Percentiles rank a stretch among this genome's conserved stretches.
These are phyloP conservation scores for Arabidopsis suecica DNA, from an alignment of 345 rosid genomes.

Conservation along the genomic window DNA sequence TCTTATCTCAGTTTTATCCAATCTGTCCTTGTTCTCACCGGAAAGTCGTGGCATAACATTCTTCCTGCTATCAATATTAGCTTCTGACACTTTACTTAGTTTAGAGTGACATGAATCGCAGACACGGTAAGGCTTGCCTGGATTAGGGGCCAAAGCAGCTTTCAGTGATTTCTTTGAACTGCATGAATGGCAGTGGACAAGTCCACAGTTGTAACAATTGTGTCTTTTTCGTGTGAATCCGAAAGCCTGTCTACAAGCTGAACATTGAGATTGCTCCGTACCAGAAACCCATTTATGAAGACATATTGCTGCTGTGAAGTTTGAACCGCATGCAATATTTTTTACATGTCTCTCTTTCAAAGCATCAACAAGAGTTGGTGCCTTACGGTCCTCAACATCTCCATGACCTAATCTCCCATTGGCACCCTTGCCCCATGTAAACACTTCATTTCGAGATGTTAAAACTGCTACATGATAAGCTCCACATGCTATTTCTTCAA, in stretches of 20 bases:
- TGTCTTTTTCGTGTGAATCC: constrained; percentile 94
- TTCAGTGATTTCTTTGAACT: constrained; percentile 80
- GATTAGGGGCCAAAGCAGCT: constrained; percentile 91
- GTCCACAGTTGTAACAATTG: constrained; percentile 97
- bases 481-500: constrained; percentile 92
- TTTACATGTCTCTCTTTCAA: constrained; percentile 91
- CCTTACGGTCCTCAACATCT: constrained; percentile 83
- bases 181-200: constrained; percentile 96
- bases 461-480: constrained; percentile 84
- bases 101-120: constrained; percentile 88
- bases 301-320: constrained; percentile 85
- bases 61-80: constrained; percentile 61
- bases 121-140: constrained; percentile 86
- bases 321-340: constrained; percentile 86
- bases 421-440: constrained; percentile 98
- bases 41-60: constrained; percentile 80
- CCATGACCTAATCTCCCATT: constrained; percentile 98
- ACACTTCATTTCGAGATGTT: constrained; percentile 84
- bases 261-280: constrained; percentile 90
- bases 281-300: constrained; percentile 94
- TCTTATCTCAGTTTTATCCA: constrained; percentile 86
- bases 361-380: constrained; percentile 76
- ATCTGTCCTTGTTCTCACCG: constrained; percentile 87
- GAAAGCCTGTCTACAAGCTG: constrained; percentile 91
- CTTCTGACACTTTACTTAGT: constrained; percentile 72